Percentiles rank a stretch among this genome's conserved stretches.
phyloP scores from a whole-genome alignment of 257 asterid genomes.

The Fraxinus anomala region DNA sequence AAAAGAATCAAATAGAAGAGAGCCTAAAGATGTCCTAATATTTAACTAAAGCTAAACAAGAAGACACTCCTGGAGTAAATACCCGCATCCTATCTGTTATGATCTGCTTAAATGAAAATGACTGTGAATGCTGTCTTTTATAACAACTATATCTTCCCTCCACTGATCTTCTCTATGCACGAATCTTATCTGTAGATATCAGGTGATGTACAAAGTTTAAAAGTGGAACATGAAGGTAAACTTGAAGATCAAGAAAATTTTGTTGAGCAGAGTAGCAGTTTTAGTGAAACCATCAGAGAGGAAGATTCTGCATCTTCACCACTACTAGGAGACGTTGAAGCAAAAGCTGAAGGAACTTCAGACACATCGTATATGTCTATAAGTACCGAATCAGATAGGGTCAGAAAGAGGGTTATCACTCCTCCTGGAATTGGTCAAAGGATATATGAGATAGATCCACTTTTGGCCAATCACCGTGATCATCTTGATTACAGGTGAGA shows the following conservation, averaged over 20 bases:
- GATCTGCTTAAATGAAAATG: neutral
- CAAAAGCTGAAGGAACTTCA: conserved; percentile 20
- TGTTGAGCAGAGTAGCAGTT: conserved; percentile 27
- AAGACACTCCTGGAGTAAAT: neutral
- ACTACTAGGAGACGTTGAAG: conserved; percentile 18
- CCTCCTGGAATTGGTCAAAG: conserved; percentile 86
- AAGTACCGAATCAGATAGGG: conserved; percentile 55
- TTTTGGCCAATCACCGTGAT: conserved; percentile 54
- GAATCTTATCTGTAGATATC: conserved; percentile 49
- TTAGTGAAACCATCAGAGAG: conserved; percentile 32
- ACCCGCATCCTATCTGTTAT: neutral
- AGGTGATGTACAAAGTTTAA: conserved; percentile 43
- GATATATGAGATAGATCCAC: conserved; percentile 90
- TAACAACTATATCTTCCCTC: conserved; percentile 7
- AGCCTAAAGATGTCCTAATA: too few species aligned
- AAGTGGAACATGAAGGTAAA: conserved; percentile 37
- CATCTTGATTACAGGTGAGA: conserved; percentile 91
- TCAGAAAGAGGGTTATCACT: conserved; percentile 56
- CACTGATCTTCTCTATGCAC: conserved; percentile 27
- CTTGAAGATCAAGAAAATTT: conserved; percentile 36
- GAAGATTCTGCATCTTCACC: conserved; percentile 25
- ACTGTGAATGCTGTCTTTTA: neutral
- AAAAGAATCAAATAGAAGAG: too few species aligned
- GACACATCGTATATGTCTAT: conserved; percentile 33
- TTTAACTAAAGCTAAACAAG: too few species aligned